Evolutionary conservation across 345 rosid genomes (phyloP).

Genomic region (Tarenaya hassleriana): DNA sequence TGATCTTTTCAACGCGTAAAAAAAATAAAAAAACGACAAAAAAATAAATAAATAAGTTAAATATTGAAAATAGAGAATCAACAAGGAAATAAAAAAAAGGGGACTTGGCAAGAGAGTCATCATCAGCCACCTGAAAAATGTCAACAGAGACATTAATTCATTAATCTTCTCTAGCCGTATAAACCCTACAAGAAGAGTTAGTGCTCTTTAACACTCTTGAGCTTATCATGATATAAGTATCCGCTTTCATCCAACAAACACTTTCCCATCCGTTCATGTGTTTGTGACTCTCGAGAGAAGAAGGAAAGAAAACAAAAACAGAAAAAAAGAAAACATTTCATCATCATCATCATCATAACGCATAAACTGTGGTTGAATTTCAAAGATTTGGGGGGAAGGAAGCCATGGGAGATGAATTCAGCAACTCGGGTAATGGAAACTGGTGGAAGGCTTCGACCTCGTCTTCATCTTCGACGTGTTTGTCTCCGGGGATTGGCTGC

Average conservation of each 20-base stretch:
- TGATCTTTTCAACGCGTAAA: too few species aligned
- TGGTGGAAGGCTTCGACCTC: slow-evolving; percentile 33
- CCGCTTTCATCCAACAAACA: slow-evolving; percentile 23
- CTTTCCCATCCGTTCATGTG: slow-evolving; percentile 26
- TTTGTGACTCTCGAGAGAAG: slow-evolving; percentile 43
- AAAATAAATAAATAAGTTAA: too few species aligned
- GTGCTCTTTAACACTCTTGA: slow-evolving; percentile 18
- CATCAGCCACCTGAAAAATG: too few species aligned
- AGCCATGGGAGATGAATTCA: slow-evolving; percentile 33
- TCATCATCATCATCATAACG: slow-evolving; percentile 43
- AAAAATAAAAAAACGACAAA: too few species aligned
- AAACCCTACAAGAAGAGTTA: slow-evolving; percentile 19
- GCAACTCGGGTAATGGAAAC: slow-evolving; percentile 27
- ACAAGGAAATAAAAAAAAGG: too few species aligned
- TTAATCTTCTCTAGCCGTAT: not conserved
- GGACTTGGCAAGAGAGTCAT: too few species aligned
- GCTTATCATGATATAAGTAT: slow-evolving; percentile 30
- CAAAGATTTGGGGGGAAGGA: too few species aligned
- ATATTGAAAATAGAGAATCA: too few species aligned
- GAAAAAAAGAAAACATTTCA: slow-evolving; percentile 33
- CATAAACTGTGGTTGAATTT: too few species aligned
- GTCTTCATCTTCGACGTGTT: slow-evolving; percentile 46
- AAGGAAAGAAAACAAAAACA: slow-evolving; percentile 4
- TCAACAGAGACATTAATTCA: too few species aligned
- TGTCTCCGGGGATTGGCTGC: slow-evolving; percentile 21